Base-by-base conservation (phyloP, 1,284 basidiomycete genomes). In the Prillingera fragicola region DNA sequence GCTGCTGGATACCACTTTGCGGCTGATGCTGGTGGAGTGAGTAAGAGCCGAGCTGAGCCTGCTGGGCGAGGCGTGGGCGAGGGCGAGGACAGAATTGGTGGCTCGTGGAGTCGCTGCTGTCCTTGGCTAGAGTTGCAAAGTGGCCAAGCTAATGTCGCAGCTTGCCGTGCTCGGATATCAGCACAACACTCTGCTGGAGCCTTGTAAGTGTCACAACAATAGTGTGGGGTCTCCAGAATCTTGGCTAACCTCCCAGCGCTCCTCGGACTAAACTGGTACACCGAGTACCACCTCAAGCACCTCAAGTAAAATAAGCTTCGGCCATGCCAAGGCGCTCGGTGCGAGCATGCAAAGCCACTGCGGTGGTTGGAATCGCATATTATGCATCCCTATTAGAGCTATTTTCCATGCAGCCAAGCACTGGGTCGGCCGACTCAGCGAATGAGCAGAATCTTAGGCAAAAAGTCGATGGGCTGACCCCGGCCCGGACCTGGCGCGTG, bases 101-200 rank as follows among this genome's bases (percentile, higher is more conserved):
- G n/a, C 15, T 4, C 37, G 32, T 14, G 3, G 19, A 6, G 12
- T 34, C 17, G 5, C 34, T 7, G 18, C 33, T 47, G 29, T 44
- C 29, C 22, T 21, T 8, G 17, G 38, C 17, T 26, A 31, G 3
- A 17, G 8, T 31, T 14, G 27, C 14, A 31, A 1, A 3, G 9
- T 31, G 5, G 5, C 5, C n/a, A n/a, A n/a, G 33, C 42, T 48
- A 36, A 48, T 43, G n/a, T 9, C 28, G 4, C 41, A 67, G 60
- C 56, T 69, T n/a, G 64, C 67, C 17, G 61, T 73, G 0, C 55
- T 71, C n/a, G 71, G 71, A 3, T 73, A 73, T 42, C 71, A 73
- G 50, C 71, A 73, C 56, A 62, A 57, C 48, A 67, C 62, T 13
- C 55, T 71, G 38, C 62, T 70, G 29, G 71, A 73, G 55, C 69